Percentiles rank a stretch among this genome's conserved stretches.
Evolutionary conservation across 2,329 filamentous ascomycete species (phyloP).

Genomic region (Coleophoma eucalyptorum): DNA sequence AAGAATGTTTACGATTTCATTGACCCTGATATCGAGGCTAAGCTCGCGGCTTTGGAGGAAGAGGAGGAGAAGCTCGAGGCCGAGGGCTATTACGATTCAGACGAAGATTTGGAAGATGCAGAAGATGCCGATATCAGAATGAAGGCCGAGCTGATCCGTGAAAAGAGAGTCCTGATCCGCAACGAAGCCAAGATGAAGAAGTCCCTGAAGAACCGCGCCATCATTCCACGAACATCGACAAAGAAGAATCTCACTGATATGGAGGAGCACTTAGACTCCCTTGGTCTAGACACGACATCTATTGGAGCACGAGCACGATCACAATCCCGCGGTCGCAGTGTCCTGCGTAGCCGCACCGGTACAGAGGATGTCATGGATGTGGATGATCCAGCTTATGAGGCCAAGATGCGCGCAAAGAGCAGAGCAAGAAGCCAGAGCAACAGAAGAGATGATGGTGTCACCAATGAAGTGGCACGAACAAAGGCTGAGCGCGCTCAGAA

Average conservation of each 20-base stretch:
- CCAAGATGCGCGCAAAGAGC: conserved; percentile 69
- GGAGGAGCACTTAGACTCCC: conserved; percentile 77
- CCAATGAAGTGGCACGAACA: conserved; percentile 57
- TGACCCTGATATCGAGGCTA: conserved; percentile 93
- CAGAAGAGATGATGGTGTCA: conserved; percentile 74
- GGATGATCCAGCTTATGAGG: conserved; percentile 51
- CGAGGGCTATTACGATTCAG: conserved; percentile 91
- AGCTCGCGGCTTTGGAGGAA: conserved; percentile 86
- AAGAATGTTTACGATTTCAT: conserved; percentile 98
- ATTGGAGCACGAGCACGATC: conserved; percentile 71
- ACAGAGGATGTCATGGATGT: conserved; percentile 75
- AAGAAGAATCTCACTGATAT: conserved; percentile 84
- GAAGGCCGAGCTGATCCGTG: conserved; percentile 93
- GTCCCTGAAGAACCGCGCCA: conserved; percentile 92
- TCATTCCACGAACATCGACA: conserved; percentile 80
- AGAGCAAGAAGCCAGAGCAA: conserved; percentile 64
- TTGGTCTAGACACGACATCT: conserved; percentile 79
- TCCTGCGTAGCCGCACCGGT: conserved; percentile 57
- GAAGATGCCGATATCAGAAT: conserved; percentile 83
- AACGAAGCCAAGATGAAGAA: conserved; percentile 96
- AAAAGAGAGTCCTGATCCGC: conserved; percentile 87
- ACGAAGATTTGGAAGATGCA: conserved; percentile 75
- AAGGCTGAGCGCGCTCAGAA: conserved; percentile 88
- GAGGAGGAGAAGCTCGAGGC: conserved; percentile 91
- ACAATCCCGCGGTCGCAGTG: conserved; percentile 67